Base-by-base conservation (phyloP, 495 filamentous ascomycete species). In the Penicillium verhagenii region DNA sequence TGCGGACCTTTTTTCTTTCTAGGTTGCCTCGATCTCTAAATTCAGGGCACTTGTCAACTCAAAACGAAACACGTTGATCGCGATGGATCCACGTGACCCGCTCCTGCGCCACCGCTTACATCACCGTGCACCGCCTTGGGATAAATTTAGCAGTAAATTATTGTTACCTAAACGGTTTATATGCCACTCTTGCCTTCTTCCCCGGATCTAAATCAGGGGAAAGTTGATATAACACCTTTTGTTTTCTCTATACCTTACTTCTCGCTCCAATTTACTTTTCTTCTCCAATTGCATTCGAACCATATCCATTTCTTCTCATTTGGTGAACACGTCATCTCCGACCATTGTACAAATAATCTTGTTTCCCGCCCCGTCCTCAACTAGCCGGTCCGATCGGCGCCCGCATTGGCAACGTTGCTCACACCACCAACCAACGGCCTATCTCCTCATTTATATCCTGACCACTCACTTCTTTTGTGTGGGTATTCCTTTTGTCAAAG, bases 361-460 rank as follows among this genome's bases (percentile, higher is more conserved):
- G 63, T 60, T 66, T 58, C 49, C n/a, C 42, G 52, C 52, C 26
- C 18, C 33, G 26, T 28, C 52, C 26, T 35, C 47, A 52, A 20
- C 50, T 55, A 56, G 40, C 49, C 49, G 31, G 57, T 57, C 56
- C 53, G 65, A 67, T 67, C 62, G 62, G 56, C 63, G 29, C 42
- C 52, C 56, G 49, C 48, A 53, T 53, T 50, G 49, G 51, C 56
- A 55, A 52, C 54, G 54, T 55, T 47, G 52, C 56, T 53, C 56
- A 57, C 59, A 61, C 61, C 57, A 64, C 60, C 16, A 43, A 10
- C 37, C 26, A 46, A n/a, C n/a, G n/a, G n/a, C n/a, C n/a, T n/a
- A n/a, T n/a, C n/a, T 58, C 57, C 37, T 50, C 29, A 49, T 43
- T 52, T 51, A 53, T 50, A 53, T 38, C 26, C 29, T 38, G 29